These are phyloP conservation scores for Helotiales sp. DNA, from an alignment of 2,329 filamentous ascomycete genomes.

Conservation along the genomic window DNA sequence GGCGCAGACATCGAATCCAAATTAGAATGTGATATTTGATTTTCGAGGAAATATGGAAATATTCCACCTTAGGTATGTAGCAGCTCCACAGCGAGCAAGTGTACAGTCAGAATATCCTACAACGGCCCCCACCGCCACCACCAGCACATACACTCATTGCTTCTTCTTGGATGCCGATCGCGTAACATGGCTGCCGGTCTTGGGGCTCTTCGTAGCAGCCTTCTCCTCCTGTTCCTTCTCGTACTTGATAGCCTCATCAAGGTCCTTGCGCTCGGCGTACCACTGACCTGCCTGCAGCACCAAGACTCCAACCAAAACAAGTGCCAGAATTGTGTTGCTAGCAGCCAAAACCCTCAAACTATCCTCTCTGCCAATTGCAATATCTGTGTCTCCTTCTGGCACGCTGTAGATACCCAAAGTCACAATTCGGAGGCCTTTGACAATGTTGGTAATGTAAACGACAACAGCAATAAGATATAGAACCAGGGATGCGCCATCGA, in stretches of 20 bases:
- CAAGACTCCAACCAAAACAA: constrained; percentile 89
- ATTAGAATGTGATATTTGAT: neutral
- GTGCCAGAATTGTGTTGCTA: constrained; percentile 93
- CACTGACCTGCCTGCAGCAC: constrained; percentile 96
- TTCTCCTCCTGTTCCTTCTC: constrained; percentile 58
- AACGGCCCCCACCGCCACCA: neutral
- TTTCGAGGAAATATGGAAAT: neutral
- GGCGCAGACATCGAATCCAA: neutral
- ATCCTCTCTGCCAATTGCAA: constrained; percentile 82
- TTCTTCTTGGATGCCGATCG: constrained; percentile 45
- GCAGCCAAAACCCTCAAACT: constrained; percentile 88
- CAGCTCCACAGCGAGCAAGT: neutral
- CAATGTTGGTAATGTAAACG: constrained; percentile 94
- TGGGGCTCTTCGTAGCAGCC: constrained; percentile 47
- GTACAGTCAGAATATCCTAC: constrained; percentile 4
- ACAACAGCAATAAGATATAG: constrained; percentile 85
- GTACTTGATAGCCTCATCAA: constrained; percentile 74
- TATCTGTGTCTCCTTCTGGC: constrained; percentile 54
- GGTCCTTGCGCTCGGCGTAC: constrained; percentile 96
- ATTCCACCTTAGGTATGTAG: neutral
- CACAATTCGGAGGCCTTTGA: constrained; percentile 89
- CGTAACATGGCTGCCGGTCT: constrained; percentile 37
- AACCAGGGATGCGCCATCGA: constrained; percentile 76
- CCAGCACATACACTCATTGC: constrained; percentile 32
- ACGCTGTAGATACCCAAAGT: constrained; percentile 64